Evolutionary conservation across 1,284 basidiomycete species (phyloP), one percentile per base, ranked within the genome.

Genomic region (Tetrapyrgos nigripes): DNA sequence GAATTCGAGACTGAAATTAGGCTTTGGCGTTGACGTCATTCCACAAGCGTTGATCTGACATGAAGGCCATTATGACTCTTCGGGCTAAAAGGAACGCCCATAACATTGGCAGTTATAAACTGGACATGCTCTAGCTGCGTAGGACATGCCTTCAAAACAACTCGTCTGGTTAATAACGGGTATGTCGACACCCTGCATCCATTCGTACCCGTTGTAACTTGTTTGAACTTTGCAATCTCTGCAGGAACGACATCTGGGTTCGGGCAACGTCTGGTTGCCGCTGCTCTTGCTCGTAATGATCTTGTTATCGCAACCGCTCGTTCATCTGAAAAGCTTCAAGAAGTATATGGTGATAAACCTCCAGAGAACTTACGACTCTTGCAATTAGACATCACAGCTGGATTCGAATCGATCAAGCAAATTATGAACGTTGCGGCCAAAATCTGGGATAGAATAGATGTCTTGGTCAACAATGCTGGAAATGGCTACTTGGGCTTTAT

Each of bases 381-480:
- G 19, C 54, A 56, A 19, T 47, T 56, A n/a, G 54, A 56, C 21
- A 31, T 56, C 26, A 50, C 47, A 3, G 49, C 54, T 21, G 33
- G 62, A 9, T 62, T 64, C n/a, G 65, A 60, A 14, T 60, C 61
- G 3, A 67, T 76, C 51, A 53, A 65, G 27, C 50, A 46, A n/a
- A 62, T 61, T 9, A 64, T 70, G 13, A 62, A 68, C 6, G 64
- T 68, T 29, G 73, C 69, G 1, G 52, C 67, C 8, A 33, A 33
- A 14, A 37, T 72, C 19, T 76, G 70, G 70, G 72, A 73, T 6
- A 65, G 64, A 33, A 62, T 76, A 13, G 74, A 76, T 58, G 69
- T 76, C 4, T 50, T 76, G 8, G 75, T 76, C n/a, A 76, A 74
- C 54, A 76, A 77, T 57, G 73, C 74, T 3, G 73, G 74, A 2